Percentiles rank a stretch among this genome's conserved stretches.
Conservation (phyloP, 768 basidiomycete species). For the Gelatoporia subvermispora region DNA sequence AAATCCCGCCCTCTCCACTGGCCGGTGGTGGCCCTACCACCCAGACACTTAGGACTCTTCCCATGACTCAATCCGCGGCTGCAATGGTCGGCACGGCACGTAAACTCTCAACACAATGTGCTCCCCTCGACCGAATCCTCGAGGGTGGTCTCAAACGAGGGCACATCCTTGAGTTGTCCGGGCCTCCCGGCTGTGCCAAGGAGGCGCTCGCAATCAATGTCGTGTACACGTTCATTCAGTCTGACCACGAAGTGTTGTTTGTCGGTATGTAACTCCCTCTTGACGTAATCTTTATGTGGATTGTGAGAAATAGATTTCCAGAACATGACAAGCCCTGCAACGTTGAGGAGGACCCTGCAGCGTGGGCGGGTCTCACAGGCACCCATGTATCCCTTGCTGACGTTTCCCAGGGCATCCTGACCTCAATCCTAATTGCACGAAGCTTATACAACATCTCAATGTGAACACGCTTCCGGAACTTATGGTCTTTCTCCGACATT, state of each 20-base stretch:
- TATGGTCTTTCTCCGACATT: constrained; percentile 52
- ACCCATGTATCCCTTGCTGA: background rate
- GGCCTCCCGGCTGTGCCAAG: constrained; percentile 70
- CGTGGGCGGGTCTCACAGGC: constrained; percentile 10
- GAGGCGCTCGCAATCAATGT: constrained; percentile 50
- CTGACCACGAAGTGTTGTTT: constrained; percentile 52
- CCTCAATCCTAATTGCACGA: constrained; percentile 8
- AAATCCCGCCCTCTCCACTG: constrained; percentile 40
- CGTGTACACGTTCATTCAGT: constrained; percentile 41
- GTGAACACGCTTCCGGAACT: constrained; percentile 49
- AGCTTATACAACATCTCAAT: constrained; percentile 35
- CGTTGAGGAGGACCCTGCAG: constrained; percentile 25
- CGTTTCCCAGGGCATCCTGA: no score
- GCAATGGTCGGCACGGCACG: constrained; percentile 28
- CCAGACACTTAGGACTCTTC: constrained; percentile 24
- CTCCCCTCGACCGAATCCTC: constrained; percentile 53
- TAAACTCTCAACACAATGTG: constrained; percentile 38
- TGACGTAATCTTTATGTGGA: constrained; percentile 1
- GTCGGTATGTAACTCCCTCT: constrained; percentile 42
- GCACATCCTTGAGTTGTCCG: constrained; percentile 67
- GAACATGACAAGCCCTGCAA: constrained; percentile 37
- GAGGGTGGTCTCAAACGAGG: constrained; percentile 60
- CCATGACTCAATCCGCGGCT: constrained; percentile 56
- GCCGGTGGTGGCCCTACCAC: constrained; percentile 41
- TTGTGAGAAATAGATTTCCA: constrained; percentile 38